Percentiles rank a stretch among this genome's conserved stretches.
Evolutionary conservation across 805 yeast species (phyloP).

Genomic region (Metschnikowia noctiluminum): DNA sequence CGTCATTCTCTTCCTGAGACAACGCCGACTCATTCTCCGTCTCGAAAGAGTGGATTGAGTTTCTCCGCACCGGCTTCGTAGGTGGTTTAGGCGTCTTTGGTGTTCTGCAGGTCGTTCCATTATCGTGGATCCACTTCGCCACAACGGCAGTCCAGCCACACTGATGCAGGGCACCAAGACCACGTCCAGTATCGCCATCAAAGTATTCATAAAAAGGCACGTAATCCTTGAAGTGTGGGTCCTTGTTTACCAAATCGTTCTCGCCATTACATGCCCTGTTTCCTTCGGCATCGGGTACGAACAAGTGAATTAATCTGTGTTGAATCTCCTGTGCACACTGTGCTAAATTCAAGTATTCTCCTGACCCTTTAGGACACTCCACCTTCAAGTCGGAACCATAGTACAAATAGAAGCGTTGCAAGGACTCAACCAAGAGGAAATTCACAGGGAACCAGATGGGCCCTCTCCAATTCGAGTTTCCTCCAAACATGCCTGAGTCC

Average conservation of each 20-base stretch:
- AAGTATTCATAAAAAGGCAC: conserved; percentile 84
- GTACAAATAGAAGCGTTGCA: conserved; percentile 82
- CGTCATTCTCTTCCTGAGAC: conserved; percentile 23
- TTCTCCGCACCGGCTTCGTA: conserved; percentile 20
- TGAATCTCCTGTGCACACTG: conserved; percentile 89
- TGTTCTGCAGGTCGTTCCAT: conserved; percentile 65
- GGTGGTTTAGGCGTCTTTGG: conserved; percentile 31
- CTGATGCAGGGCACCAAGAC: conserved; percentile 90
- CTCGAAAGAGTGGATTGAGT: conserved; percentile 26
- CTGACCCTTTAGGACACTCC: conserved; percentile 85
- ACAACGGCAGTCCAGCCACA: conserved; percentile 96
- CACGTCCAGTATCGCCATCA: conserved; percentile 93
- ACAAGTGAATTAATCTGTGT: conserved; percentile 76
- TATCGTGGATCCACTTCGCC: conserved; percentile 87
- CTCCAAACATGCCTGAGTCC: conserved; percentile 92
- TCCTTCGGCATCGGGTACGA: conserved; percentile 62
- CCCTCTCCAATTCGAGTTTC: conserved; percentile 96
- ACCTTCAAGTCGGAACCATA: conserved; percentile 84
- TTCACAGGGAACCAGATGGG: conserved; percentile 97
- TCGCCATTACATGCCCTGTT: conserved; percentile 80
- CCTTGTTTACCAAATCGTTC: conserved; percentile 48
- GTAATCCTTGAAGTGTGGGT: conserved; percentile 69
- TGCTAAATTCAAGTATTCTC: conserved; percentile 70
- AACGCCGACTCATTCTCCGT: conserved; percentile 16
- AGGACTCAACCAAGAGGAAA: conserved; percentile 78